Base-by-base conservation (phyloP, 2,329 filamentous ascomycete species). In the Aureobasidium namibiae region DNA sequence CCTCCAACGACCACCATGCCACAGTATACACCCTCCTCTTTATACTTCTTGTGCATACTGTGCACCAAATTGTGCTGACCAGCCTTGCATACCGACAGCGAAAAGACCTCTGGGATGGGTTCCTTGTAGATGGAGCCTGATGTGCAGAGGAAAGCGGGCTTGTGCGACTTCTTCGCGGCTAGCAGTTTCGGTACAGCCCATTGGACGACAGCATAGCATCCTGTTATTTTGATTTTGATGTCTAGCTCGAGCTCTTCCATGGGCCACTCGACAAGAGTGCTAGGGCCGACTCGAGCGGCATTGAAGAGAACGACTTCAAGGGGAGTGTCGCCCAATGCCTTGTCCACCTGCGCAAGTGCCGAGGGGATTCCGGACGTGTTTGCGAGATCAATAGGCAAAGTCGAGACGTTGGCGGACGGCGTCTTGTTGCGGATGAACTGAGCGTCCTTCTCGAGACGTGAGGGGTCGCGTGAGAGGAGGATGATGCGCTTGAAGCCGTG, bases 231-330 rank as follows among this genome's bases (percentile, higher is more conserved):
- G 53, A 76, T 75, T 75, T 74, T 76, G 56, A 82, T 76, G 59
- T 82, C 80, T 54, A 75, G 70, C 29, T 80, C 69, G 10, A 82
- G 75, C 16, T 78, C 75, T 44, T 74, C 69, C 1, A 77, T 70
- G 2, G 64, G 66, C 50, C 75, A 74, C 34, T 73, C 69, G 7
- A 82, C 66, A 0, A 78, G 69, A 3, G 71, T 67, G 24, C 72
- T 74, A 0, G 73, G 71, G 7, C 71, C 71, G 1, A 82, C 76
- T 0, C 76, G 68, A 3, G 80, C 80, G 0, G 80, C 78, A 63
- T 82, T 82, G 71, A 77, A 82, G 44, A 80, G 74, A 3, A 82
- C 70, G 23, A 75, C 76, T 48, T 80, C 76, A 1, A 80, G 67
- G 6, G 39, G 39, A 1, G 65, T 63, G 18, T 75, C 75, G 48